phyloP scores from a whole-genome alignment of 805 yeast genomes.

The Starmerella apis region DNA sequence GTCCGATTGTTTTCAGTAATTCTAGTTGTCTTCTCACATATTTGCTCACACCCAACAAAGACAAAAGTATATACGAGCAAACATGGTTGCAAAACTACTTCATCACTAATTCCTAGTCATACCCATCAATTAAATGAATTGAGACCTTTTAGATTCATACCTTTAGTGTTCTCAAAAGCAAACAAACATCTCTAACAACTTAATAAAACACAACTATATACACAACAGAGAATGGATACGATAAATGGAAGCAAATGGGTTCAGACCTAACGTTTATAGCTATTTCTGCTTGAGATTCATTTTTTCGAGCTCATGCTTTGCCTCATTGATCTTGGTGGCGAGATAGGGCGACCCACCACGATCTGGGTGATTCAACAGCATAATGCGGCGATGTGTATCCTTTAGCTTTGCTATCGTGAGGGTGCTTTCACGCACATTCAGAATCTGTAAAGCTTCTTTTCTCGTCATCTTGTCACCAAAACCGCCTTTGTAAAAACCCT shows the following conservation, averaged over 20 bases:
- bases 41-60: no score
- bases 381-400: slow-evolving; percentile 60
- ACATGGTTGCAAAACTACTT: no score
- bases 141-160: no score
- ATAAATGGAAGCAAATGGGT: no score
- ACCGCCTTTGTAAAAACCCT: slow-evolving; percentile 72
- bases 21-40: no score
- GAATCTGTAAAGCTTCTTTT: slow-evolving; percentile 76
- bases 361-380: slow-evolving; percentile 82
- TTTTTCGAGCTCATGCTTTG: slow-evolving; percentile 67
- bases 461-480: slow-evolving; percentile 86
- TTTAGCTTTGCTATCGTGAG: slow-evolving; percentile 40
- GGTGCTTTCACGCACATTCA: slow-evolving; percentile 45
- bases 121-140: no score
- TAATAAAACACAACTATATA: not conserved
- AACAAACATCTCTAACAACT: no score
- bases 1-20: no score
- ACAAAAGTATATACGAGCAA: no score
- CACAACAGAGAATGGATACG: not conserved
- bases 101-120: no score
- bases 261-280: no score
- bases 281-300: slow-evolving; percentile 26
- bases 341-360: slow-evolving; percentile 74
- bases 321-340: slow-evolving; percentile 79
- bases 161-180: no score